These are phyloP conservation scores for Penicillium sp. DNA, from an alignment of 2,329 filamentous ascomycete species.

Conservation along the genomic window DNA sequence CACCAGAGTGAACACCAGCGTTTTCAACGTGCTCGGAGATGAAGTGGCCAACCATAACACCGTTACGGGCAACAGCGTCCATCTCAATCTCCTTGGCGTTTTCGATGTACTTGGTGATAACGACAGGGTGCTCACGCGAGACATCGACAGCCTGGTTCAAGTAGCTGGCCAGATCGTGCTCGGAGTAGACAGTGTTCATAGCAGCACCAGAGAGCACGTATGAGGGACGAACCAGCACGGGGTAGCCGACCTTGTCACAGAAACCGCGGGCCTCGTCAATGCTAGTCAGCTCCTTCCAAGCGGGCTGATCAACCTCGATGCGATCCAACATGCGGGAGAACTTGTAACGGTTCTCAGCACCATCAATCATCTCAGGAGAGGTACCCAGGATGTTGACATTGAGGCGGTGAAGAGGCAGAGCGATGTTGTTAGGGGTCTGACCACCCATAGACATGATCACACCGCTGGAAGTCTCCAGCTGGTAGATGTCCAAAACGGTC, in stretches of 20 bases:
- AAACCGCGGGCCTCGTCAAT: slow-evolving; percentile 86
- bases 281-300: slow-evolving; percentile 96
- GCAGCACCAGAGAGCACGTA: slow-evolving; percentile 96
- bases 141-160: slow-evolving; percentile 89
- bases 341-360: slow-evolving; percentile 95
- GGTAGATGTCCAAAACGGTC: slow-evolving; percentile 88
- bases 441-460: slow-evolving; percentile 95
- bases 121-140: slow-evolving; percentile 90
- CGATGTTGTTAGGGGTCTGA: slow-evolving; percentile 97
- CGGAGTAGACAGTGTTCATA: slow-evolving; percentile 99
- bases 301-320: slow-evolving; percentile 91
- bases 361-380: slow-evolving; percentile 98
- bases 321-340: slow-evolving; percentile 97
- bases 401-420: slow-evolving; percentile 78
- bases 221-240: slow-evolving; percentile 89
- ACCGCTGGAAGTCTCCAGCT: slow-evolving; percentile 76
- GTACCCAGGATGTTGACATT: slow-evolving; percentile 93
- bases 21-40: slow-evolving; percentile 99
- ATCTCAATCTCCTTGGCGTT: slow-evolving; percentile 99
- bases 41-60: slow-evolving; percentile 89
- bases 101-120: slow-evolving; percentile 99
- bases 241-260: slow-evolving; percentile 85
- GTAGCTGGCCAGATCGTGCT: slow-evolving; percentile 85
- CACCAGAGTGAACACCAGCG: slow-evolving; percentile 95
- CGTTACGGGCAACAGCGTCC: slow-evolving; percentile 92